phyloP scores from a whole-genome alignment of 352 stramenopile species.

The Elongisporangium prolatum region DNA sequence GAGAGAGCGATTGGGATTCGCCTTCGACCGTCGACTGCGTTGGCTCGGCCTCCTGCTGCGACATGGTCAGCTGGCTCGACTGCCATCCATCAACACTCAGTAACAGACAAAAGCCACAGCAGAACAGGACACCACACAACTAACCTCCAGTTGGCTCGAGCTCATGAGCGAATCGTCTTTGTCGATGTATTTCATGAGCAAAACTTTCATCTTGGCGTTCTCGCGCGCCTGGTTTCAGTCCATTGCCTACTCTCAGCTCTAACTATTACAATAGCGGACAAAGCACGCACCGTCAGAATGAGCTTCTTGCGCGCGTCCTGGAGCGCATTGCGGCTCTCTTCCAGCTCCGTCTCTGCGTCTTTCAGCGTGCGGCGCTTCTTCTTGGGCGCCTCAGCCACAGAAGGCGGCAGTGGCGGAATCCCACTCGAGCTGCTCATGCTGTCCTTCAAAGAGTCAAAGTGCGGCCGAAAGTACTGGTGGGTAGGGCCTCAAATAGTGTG shows the following conservation, averaged over 20 bases:
- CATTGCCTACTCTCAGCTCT: neutral
- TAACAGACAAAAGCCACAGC: neutral
- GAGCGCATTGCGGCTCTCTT: constrained; percentile 35
- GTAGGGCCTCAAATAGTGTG: neutral
- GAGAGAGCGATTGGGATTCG: constrained; percentile 33
- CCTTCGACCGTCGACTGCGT: constrained; percentile 8
- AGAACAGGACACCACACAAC: too few relatives aligned
- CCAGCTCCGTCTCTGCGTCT: constrained; percentile 59
- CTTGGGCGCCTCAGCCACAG: constrained; percentile 20
- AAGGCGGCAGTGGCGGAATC: neutral
- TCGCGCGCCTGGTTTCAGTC: constrained; percentile 44
- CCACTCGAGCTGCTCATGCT: neutral
- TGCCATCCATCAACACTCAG: constrained; percentile 3
- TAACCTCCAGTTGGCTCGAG: constrained; percentile 68
- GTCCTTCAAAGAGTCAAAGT: neutral
- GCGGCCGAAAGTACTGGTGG: neutral
- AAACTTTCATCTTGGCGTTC: constrained; percentile 84
- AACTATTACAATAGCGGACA: too few relatives aligned
- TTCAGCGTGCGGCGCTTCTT: constrained; percentile 73
- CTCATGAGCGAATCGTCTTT: constrained; percentile 77
- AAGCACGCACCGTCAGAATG: constrained; percentile 52
- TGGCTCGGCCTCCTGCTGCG: constrained; percentile 7
- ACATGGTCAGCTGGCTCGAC: constrained; percentile 20
- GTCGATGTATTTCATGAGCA: constrained; percentile 86
- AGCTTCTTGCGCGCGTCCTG: constrained; percentile 61